Evolutionary conservation across 2,329 filamentous ascomycete genomes (phyloP).

Genomic region (Claviceps quebecensis): DNA sequence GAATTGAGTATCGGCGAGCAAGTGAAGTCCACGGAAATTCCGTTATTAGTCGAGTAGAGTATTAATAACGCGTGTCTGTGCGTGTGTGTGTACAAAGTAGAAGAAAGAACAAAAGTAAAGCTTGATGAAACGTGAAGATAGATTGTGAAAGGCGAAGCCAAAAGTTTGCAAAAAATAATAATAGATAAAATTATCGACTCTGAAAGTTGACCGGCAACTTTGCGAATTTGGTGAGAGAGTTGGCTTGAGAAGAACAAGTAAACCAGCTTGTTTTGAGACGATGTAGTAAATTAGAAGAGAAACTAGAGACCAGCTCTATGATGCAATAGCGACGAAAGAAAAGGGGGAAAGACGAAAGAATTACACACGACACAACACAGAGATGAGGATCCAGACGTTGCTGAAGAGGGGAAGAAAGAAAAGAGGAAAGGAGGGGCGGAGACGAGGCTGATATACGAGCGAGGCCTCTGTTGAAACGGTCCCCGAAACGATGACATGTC

Average conservation of each 20-base stretch:
- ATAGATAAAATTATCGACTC: conserved; percentile 7
- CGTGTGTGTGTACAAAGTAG: conserved; percentile 1
- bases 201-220: conserved; percentile 29
- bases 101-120: conserved; percentile 6
- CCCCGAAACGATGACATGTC: not conserved
- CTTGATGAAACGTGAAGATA: conserved; percentile 7
- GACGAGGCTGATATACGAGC: conserved; percentile 1
- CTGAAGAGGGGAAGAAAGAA: conserved; percentile 42
- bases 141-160: not conserved
- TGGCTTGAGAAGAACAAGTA: conserved; percentile 3
- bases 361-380: conserved; percentile 24
- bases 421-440: conserved; percentile 19
- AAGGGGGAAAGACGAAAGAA: not conserved
- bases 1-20: conserved; percentile 32
- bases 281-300: conserved; percentile 18
- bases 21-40: conserved; percentile 39
- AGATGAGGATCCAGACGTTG: conserved; percentile 47
- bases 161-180: not conserved
- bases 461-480: not conserved
- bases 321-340: conserved; percentile 17
- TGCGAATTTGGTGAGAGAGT: not conserved
- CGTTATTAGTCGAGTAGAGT: conserved; percentile 27
- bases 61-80: conserved; percentile 12
- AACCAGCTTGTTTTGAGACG: conserved; percentile 8
- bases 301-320: conserved; percentile 42